Evolutionary conservation across 192 early-diverging fungal species (phyloP).

Genomic region (Diversispora eburnea): DNA sequence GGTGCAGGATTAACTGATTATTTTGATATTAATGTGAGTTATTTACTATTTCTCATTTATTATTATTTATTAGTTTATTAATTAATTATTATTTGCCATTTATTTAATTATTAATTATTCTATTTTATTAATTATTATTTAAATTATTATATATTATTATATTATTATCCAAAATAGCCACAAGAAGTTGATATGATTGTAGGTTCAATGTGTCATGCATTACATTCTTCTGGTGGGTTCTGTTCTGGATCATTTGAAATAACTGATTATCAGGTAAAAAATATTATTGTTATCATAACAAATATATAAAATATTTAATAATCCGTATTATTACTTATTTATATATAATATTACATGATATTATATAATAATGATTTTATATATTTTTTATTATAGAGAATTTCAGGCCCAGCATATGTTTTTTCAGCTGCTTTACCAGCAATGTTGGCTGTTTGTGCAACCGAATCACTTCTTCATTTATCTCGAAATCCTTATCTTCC

Average conservation of each 20-base stretch:
- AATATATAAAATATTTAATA: background rate
- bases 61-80: slow-evolving; percentile 2
- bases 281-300: background rate
- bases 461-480: slow-evolving; percentile 74
- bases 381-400: slow-evolving; percentile 49
- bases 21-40: slow-evolving; percentile 58
- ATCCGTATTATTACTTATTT: background rate
- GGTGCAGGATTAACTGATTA: slow-evolving; percentile 90
- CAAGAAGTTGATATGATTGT: slow-evolving; percentile 85
- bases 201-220: slow-evolving; percentile 74
- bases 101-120: background rate
- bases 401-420: slow-evolving; percentile 85
- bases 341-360: too few relatives aligned
- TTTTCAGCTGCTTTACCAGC: slow-evolving; percentile 95
- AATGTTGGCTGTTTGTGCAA: slow-evolving; percentile 83
- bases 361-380: background rate
- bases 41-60: background rate
- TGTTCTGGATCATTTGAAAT: slow-evolving; percentile 83
- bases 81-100: background rate
- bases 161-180: slow-evolving; percentile 33
- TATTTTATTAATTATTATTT: background rate
- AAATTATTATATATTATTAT: background rate
- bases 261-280: slow-evolving; percentile 63
- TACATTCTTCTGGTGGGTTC: slow-evolving; percentile 89
- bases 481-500: slow-evolving; percentile 47